Percentiles rank a stretch among this genome's conserved stretches.
Evolutionary conservation across 495 filamentous ascomycete genomes (phyloP).

Genomic region (Trichoderma asperelloides): DNA sequence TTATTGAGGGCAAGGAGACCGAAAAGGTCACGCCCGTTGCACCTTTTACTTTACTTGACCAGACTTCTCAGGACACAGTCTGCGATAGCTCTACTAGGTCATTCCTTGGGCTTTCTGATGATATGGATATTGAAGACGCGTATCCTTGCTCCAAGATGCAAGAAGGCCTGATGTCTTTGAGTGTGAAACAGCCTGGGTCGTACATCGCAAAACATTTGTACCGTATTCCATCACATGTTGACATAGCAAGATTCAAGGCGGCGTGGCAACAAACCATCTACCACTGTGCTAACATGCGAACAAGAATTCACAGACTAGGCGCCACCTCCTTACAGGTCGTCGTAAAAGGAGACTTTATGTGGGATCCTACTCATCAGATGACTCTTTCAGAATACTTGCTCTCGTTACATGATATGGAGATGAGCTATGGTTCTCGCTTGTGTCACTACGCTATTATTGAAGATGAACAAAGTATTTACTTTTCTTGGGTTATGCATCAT

Average conservation of each 20-base stretch:
- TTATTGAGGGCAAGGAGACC: neutral
- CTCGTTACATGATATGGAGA: neutral
- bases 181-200: conserved; percentile 27
- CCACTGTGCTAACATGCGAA: conserved; percentile 55
- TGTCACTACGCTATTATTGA: conserved; percentile 19
- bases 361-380: conserved; percentile 10
- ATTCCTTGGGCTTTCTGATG: neutral
- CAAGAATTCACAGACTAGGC: conserved; percentile 42
- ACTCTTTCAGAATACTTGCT: neutral
- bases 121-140: neutral
- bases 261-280: conserved; percentile 45
- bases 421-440: conserved; percentile 14
- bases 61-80: neutral
- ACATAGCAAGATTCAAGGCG: conserved; percentile 32
- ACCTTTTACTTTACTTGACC: neutral
- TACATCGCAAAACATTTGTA: conserved; percentile 36
- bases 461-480: conserved; percentile 16
- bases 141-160: conserved; percentile 46
- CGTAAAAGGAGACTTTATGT: conserved; percentile 10
- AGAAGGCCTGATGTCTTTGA: conserved; percentile 41
- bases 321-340: conserved; percentile 18
- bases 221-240: conserved; percentile 29
- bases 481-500: conserved; percentile 37
- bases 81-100: neutral
- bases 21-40: neutral